Evolutionary conservation across 352 stramenopile genomes (phyloP).

Genomic region (Globisporangium okanoganense): DNA sequence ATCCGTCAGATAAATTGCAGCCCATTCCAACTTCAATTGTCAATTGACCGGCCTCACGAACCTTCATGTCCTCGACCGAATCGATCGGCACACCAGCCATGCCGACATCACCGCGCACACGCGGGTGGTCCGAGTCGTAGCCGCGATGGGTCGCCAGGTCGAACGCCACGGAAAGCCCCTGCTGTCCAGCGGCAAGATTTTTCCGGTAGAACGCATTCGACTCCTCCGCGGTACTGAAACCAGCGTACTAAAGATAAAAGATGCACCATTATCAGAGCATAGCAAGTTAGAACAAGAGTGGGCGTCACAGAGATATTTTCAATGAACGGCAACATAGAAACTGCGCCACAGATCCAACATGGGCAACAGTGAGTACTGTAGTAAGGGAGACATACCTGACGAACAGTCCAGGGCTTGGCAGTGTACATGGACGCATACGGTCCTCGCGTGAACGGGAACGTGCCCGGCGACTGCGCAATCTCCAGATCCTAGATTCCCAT

Average conservation of each 20-base stretch:
- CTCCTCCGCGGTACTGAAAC: constrained; percentile 96
- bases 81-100: constrained; percentile 97
- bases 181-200: constrained; percentile 90
- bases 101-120: constrained; percentile 94
- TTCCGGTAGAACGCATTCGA: constrained; percentile 96
- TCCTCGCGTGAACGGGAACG: constrained; percentile 92
- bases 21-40: too few relatives aligned
- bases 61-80: constrained; percentile 95
- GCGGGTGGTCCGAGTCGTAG: constrained; percentile 96
- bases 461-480: constrained; percentile 64
- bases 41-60: background rate
- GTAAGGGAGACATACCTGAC: constrained; percentile 43
- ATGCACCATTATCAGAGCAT: background rate
- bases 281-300: background rate
- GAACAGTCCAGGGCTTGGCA: constrained; percentile 91
- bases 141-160: constrained; percentile 97
- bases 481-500: constrained; percentile 34
- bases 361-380: too few relatives aligned
- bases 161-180: constrained; percentile 95
- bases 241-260: constrained; percentile 84
- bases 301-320: background rate
- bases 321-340: background rate
- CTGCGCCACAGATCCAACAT: background rate
- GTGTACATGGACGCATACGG: constrained; percentile 98
- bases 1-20: background rate